These are phyloP conservation scores for Phascolomyces articulosus DNA, from an alignment of 371 early-diverging fungal genomes.

Conservation along the genomic window DNA sequence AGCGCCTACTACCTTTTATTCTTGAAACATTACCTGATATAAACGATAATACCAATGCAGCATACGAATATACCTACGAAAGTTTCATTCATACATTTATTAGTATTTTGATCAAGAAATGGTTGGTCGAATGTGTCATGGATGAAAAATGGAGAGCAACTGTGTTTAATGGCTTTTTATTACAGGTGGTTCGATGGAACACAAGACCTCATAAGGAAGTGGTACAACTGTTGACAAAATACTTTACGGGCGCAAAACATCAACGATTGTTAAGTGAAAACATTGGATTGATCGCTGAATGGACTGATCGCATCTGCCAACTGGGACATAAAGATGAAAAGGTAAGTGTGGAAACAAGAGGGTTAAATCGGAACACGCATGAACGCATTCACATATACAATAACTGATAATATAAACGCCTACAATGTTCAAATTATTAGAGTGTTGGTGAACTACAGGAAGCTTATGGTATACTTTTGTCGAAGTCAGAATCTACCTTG, in stretches of 20 bases:
- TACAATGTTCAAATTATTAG: constrained; percentile 11
- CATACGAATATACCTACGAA: constrained; percentile 47
- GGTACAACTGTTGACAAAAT: constrained; percentile 42
- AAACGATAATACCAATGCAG: constrained; percentile 25
- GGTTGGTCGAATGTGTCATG: constrained; percentile 42
- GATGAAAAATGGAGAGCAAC: constrained; percentile 42
- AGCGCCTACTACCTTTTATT: constrained; percentile 44
- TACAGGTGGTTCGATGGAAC: constrained; percentile 47
- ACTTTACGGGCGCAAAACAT: constrained; percentile 31
- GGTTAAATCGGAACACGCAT: no score
- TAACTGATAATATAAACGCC: neutral
- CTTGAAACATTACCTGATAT: constrained; percentile 37
- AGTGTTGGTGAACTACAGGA: constrained; percentile 20
- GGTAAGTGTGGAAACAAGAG: constrained; percentile 12
- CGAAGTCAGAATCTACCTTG: constrained; percentile 26
- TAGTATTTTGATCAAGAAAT: constrained; percentile 38
- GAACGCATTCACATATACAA: neutral
- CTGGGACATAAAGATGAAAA: constrained; percentile 34
- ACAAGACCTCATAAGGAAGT: constrained; percentile 44
- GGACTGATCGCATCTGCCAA: constrained; percentile 28
- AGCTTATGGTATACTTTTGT: constrained; percentile 26
- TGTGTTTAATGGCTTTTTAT: constrained; percentile 49
- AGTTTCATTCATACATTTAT: constrained; percentile 55
- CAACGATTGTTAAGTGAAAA: constrained; percentile 31
- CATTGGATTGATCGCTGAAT: constrained; percentile 35